Evolutionary conservation across 1,284 basidiomycete genomes (phyloP).

Genomic region (Microbotryum scabiosae): DNA sequence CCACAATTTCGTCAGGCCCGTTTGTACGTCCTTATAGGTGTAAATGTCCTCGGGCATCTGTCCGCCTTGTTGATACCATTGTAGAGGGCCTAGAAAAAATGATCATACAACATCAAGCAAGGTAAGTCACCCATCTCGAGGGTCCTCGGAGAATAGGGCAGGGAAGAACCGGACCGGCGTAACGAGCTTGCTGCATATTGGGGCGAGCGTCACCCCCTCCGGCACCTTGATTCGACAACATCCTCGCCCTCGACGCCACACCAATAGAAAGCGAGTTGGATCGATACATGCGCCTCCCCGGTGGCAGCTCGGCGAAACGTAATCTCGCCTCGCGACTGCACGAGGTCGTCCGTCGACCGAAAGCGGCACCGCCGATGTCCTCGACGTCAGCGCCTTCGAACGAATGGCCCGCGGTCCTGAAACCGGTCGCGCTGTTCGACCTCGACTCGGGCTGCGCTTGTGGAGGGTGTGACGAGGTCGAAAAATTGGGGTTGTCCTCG

Average conservation of each 20-base stretch:
- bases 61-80: constrained; percentile 26
- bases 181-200: constrained; percentile 12
- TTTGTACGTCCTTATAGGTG: constrained; percentile 18
- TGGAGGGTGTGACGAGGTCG: no score
- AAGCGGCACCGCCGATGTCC: no score
- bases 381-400: no score
- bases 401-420: no score
- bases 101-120: neutral
- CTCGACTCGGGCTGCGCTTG: no score
- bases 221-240: constrained; percentile 22
- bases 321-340: no score
- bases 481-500: no score
- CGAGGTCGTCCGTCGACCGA: no score
- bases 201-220: neutral
- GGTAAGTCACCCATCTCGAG: neutral
- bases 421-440: no score
- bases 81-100: constrained; percentile 16
- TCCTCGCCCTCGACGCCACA: constrained; percentile 23
- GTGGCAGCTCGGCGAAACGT: no score
- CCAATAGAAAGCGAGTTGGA: constrained; percentile 20
- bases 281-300: no score
- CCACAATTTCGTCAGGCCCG: constrained; percentile 26
- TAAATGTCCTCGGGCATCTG: constrained; percentile 23
- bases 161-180: constrained; percentile 18
- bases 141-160: neutral